Percentiles rank a stretch among this genome's conserved stretches.
phyloP scores from a whole-genome alignment of 2,329 filamentous ascomycete species.

The Fusarium proliferatum region DNA sequence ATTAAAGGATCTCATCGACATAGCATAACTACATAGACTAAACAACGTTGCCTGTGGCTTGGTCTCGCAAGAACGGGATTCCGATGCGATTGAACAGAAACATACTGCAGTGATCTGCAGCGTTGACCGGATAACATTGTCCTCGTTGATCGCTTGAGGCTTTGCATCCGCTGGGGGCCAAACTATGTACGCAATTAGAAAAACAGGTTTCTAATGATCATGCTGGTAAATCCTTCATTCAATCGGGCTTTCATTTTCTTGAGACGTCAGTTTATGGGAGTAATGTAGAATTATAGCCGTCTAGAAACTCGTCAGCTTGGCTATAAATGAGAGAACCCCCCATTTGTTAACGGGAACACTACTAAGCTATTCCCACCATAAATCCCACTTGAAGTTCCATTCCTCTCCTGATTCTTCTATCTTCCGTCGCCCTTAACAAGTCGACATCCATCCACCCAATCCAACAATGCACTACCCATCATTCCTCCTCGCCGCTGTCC shows the following conservation, averaged over 20 bases:
- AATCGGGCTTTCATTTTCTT: neutral
- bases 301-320: fast-evolving
- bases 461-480: neutral
- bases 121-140: neutral
- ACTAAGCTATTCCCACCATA: fast-evolving
- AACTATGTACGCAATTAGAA: neutral
- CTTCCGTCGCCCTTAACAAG: neutral
- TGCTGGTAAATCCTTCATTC: neutral
- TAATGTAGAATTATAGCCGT: neutral
- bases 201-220: neutral
- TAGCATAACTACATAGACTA: neutral
- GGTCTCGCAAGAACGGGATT: fast-evolving
- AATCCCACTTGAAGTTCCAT: fast-evolving
- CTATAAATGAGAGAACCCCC: neutral
- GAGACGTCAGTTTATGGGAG: neutral
- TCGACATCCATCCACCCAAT: neutral
- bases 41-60: neutral
- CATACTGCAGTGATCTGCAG: neutral
- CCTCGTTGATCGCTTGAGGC: neutral
- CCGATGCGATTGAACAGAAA: fast-evolving
- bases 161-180: neutral
- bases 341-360: fast-evolving
- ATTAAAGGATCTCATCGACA: neutral
- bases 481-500: neutral
- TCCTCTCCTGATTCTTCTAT: neutral